Base-by-base conservation (phyloP, 2,329 filamentous ascomycete species). In the Elsinoe ampelina region DNA sequence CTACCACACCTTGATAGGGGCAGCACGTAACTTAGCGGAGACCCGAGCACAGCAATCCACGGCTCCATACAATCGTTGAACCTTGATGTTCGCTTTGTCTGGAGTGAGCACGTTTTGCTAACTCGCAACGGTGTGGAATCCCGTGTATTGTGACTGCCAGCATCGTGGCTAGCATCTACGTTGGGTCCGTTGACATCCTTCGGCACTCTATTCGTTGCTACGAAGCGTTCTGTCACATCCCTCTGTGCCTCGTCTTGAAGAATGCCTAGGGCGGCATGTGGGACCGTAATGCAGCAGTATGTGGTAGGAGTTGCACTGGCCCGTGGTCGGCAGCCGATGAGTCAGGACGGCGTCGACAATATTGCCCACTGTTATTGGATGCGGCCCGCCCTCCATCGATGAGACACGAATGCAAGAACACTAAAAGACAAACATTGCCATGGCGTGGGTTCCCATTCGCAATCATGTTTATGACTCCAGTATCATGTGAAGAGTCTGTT, bases 201-300 rank as follows among this genome's bases (percentile, higher is more conserved):
- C 48, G 48, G 48, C 48, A 52, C 34, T 52, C 38, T 52, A 34
- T 34, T 50, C 45, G 45, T 50, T n/a, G n/a, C n/a, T n/a, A n/a
- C n/a, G n/a, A n/a, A n/a, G n/a, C n/a, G n/a, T n/a, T n/a, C n/a
- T n/a, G n/a, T n/a, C n/a, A n/a, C n/a, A n/a, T n/a, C n/a, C n/a
- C n/a, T n/a, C n/a, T n/a, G n/a, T 34, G 26, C 11, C 45, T 15
- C 45, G 26, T 30, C 19, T 30, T 26, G 20, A 8, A 30, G n/a
- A 13, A 26, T 45, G 41, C 41, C 41, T 26, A 20, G 26, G 13
- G 34, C 11, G 26, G 45, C 11, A 50, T 36, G 45, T 36, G 45
- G 26, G 15, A 15, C 45, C 12, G 15, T 50, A 35, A 50, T 13
- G 20, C 10, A 48, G 43, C 15, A 19, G 39, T 4, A n/a, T n/a